Percentiles rank a stretch among this genome's conserved stretches.
Evolutionary conservation across 495 filamentous ascomycete species (phyloP).

Genomic region (Talaromyces liani): DNA sequence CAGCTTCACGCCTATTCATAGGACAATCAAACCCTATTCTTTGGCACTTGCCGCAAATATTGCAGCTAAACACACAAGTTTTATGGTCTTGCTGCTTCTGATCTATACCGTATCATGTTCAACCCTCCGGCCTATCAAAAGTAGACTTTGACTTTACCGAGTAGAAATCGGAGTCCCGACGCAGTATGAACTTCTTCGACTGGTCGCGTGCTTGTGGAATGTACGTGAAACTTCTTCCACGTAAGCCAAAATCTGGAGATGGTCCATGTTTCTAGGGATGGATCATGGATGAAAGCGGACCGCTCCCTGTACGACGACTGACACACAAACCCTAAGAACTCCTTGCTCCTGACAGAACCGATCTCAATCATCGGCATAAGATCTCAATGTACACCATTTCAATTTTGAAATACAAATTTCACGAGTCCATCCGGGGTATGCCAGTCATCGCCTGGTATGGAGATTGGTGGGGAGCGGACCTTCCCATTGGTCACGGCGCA

Average conservation of each 20-base stretch:
- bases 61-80: neutral
- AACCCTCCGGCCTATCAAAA: too few species aligned
- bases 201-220: neutral
- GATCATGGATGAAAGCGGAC: neutral
- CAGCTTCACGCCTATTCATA: neutral
- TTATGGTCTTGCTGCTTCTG: neutral
- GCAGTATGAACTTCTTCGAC: neutral
- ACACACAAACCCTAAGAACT: neutral
- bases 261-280: neutral
- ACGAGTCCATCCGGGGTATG: neutral
- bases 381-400: neutral
- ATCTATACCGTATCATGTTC: too few species aligned
- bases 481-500: neutral
- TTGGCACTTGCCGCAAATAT: neutral
- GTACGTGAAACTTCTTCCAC: neutral
- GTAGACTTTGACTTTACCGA: too few species aligned
- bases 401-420: neutral
- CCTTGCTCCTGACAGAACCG: neutral
- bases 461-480: slow-evolving; percentile 1
- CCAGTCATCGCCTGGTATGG: slow-evolving; percentile 2
- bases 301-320: neutral
- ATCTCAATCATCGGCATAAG: neutral
- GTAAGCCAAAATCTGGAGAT: neutral
- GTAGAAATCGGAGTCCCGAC: too few species aligned
- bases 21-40: neutral